Conservation (phyloP, 1,284 basidiomycete genomes). For the Violaceomyces palustris region DNA sequence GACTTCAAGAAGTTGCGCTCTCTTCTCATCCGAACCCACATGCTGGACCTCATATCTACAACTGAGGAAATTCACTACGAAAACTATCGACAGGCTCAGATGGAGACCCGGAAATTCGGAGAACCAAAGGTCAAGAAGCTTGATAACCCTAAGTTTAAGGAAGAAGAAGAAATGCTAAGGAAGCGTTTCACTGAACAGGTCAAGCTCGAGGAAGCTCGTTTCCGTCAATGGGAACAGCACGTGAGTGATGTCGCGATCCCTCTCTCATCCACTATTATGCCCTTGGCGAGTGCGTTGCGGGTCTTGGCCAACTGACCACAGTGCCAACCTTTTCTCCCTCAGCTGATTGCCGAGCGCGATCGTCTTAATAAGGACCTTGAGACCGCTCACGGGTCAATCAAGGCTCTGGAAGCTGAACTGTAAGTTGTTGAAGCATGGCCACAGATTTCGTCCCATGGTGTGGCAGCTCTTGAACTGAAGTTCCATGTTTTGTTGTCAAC, state of each 20-base stretch:
- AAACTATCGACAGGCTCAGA: slow-evolving; percentile 94
- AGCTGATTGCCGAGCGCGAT: slow-evolving; percentile 50
- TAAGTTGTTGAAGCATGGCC: background rate
- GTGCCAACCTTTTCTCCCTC: too few species aligned
- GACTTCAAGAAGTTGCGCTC: slow-evolving; percentile 98
- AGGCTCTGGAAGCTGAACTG: slow-evolving; percentile 48
- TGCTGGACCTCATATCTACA: slow-evolving; percentile 93
- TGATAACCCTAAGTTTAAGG: slow-evolving; percentile 99
- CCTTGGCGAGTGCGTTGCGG: too few species aligned
- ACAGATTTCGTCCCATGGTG: background rate
- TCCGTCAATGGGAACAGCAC: slow-evolving; percentile 99
- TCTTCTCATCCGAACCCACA: slow-evolving; percentile 92
- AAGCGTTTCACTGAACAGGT: slow-evolving; percentile 99
- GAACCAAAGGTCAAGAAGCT: slow-evolving; percentile 98
- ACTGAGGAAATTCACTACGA: slow-evolving; percentile 97
- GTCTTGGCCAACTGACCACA: too few species aligned
- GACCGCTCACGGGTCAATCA: slow-evolving; percentile 48
- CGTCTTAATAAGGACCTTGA: slow-evolving; percentile 53
- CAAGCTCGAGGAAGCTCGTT: slow-evolving; percentile 94
- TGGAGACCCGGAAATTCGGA: slow-evolving; percentile 99
- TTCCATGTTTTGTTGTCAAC: background rate
- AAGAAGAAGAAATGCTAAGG: slow-evolving; percentile 91
- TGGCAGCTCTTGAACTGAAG: background rate
- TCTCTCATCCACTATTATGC: too few species aligned
- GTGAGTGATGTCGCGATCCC: too few species aligned